These are phyloP conservation scores for Senna tora DNA, from an alignment of 306 rosid genomes.

Conservation along the genomic window DNA sequence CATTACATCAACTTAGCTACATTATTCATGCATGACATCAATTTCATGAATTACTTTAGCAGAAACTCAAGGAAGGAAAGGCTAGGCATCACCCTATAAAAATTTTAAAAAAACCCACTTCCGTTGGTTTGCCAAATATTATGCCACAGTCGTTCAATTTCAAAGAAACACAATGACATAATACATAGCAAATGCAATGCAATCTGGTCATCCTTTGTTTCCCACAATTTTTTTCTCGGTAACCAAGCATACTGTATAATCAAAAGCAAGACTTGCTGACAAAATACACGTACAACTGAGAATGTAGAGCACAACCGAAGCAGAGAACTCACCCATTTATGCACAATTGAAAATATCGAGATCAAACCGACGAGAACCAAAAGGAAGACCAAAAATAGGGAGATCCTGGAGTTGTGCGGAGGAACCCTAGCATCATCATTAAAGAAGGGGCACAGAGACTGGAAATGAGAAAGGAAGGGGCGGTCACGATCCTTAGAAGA, in stretches of 20 bases:
- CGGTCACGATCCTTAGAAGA: constrained; percentile 85
- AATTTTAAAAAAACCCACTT: too few species aligned
- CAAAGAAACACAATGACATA: not conserved
- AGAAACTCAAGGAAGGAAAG: constrained; percentile 1
- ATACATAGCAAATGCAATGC: not conserved
- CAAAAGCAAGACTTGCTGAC: constrained; percentile 4
- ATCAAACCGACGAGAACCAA: constrained; percentile 52
- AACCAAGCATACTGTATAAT: not conserved
- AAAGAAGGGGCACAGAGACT: constrained; percentile 54
- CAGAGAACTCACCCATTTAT: constrained; percentile 59
- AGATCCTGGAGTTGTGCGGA: constrained; percentile 71
- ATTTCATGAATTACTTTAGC: constrained; percentile 2
- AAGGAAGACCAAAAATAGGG: constrained; percentile 47
- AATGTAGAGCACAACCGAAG: constrained; percentile 13
- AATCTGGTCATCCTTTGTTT: not conserved
- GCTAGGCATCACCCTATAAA: constrained; percentile 3
- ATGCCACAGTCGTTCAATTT: not conserved
- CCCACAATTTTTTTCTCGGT: not conserved
- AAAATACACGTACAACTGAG: not conserved
- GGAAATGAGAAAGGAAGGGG: constrained; percentile 51
- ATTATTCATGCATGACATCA: not conserved
- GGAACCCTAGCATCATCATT: constrained; percentile 85
- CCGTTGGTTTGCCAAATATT: too few species aligned
- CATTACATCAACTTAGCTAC: not conserved
- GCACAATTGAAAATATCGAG: constrained; percentile 60